These are phyloP conservation scores for Daldinia bambusicola DNA, from an alignment of 495 filamentous ascomycete genomes.

Conservation along the genomic window DNA sequence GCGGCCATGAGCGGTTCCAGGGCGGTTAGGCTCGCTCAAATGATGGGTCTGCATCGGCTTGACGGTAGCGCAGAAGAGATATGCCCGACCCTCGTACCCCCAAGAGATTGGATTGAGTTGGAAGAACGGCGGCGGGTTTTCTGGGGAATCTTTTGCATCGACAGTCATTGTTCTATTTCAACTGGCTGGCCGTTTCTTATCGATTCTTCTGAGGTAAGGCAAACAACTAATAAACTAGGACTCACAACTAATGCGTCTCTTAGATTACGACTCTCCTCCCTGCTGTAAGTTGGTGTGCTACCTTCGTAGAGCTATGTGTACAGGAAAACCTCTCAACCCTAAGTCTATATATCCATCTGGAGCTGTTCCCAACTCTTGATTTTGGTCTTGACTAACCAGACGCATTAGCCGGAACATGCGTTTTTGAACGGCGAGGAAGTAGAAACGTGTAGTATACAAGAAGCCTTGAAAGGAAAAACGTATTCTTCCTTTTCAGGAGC, in stretches of 20 bases:
- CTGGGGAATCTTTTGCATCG: constrained; percentile 63
- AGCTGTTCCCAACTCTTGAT: not conserved
- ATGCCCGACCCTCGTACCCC: constrained; percentile 50
- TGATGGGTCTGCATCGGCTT: constrained; percentile 62
- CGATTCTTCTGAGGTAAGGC: constrained; percentile 52
- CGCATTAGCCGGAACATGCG: constrained; percentile 51
- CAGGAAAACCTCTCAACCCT: not conserved
- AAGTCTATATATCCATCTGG: not conserved
- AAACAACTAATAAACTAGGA: not conserved
- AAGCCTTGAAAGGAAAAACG: constrained; percentile 49
- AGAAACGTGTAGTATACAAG: constrained; percentile 47
- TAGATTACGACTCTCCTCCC: constrained; percentile 60
- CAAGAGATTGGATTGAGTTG: constrained; percentile 58
- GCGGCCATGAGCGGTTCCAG: constrained; percentile 57
- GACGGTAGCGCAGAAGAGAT: constrained; percentile 53
- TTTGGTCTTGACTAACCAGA: constrained; percentile 21
- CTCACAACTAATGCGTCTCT: constrained; percentile 7
- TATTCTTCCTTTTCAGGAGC: constrained; percentile 56
- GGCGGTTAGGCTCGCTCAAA: constrained; percentile 53
- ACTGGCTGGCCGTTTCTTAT: constrained; percentile 61
- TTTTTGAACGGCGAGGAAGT: constrained; percentile 51
- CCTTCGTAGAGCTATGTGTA: not conserved
- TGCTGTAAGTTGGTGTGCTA: constrained; percentile 34
- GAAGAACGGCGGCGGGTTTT: constrained; percentile 65
- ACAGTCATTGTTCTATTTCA: constrained; percentile 59